Base-by-base conservation (phyloP, 140 eudicot species). In the Anethum foeniculum region DNA sequence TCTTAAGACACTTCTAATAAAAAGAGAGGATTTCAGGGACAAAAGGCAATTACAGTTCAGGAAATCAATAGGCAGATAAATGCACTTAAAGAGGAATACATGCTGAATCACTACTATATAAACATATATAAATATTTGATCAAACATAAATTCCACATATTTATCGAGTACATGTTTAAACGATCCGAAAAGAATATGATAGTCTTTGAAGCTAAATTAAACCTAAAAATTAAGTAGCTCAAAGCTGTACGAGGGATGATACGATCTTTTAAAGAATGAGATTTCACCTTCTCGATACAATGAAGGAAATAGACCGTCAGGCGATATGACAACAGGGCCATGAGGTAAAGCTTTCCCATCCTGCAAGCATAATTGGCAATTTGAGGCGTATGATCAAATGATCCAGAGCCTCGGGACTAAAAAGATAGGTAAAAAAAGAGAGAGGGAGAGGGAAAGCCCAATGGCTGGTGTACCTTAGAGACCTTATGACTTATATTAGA, bases 241-340 rank as follows among this genome's bases (percentile, higher is more conserved):
- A 71, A 71, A 71, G 30, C 51, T 71, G 25, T 39, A 36, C 0
- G 15, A 71, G 51, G 76, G 44, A 71, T 19, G 6, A 38, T 32
- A 32, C 38, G 12, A 36, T 6, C 14, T 39, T 38, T 38, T 19
- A 39, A 34, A 21, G 48, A 38, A 30, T 43, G 78, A 80, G 41
- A 16, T 64, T 46, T 47, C 78, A 94, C 98, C 98, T 92, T 94
- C 98, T 75, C 98, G 93, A 85, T 84, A 94, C 15, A 94, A 83
- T 48, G 98, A 94, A 16, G 97, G 98, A 89, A 94, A 94, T 34
- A 94, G 93, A 51, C 98, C 98, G 84, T 94, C 97, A 41, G 98
- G 98, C 41, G 98, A 94, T 71, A 92, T 94, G 62, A 94, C 88
- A 72, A 94, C 91, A 38, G 98, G 98, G 54, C 98, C 98, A 72